Percentiles rank a stretch among this genome's conserved stretches.
Evolutionary conservation across 306 rosid genomes (phyloP).

Genomic region (Sicyos baderoa): DNA sequence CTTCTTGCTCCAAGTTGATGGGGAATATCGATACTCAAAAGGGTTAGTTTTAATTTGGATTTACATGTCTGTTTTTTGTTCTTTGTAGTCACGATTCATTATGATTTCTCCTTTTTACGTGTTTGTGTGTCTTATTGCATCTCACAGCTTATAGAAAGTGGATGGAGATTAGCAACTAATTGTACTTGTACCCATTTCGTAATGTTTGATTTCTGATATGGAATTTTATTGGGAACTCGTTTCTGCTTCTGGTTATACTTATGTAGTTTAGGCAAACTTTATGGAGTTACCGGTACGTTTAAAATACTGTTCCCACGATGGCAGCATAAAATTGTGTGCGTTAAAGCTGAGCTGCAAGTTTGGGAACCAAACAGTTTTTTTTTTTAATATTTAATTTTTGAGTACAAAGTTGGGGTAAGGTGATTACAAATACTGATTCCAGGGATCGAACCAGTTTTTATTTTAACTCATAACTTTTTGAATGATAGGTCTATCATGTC

Average conservation of each 20-base stretch:
- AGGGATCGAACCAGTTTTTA: too few relatives aligned
- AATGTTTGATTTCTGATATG: background rate
- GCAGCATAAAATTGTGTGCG: background rate
- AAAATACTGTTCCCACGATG: background rate
- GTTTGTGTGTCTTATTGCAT: background rate
- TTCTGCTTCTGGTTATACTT: background rate
- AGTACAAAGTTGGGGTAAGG: too few relatives aligned
- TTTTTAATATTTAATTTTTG: too few relatives aligned
- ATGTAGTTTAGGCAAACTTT: background rate
- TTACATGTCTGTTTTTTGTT: background rate
- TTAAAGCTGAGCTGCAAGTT: background rate
- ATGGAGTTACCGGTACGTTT: background rate
- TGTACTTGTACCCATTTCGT: background rate
- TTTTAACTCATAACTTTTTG: too few relatives aligned
- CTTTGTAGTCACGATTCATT: background rate
- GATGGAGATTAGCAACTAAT: background rate
- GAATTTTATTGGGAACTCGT: background rate
- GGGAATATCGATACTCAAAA: slow-evolving; percentile 59
- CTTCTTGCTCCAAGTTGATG: slow-evolving; percentile 74
- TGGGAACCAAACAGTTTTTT: too few relatives aligned
- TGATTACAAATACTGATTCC: too few relatives aligned
- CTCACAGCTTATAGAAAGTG: background rate
- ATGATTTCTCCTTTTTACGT: background rate
- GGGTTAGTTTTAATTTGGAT: slow-evolving; percentile 47
- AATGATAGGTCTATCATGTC: too few relatives aligned